Percentiles rank a stretch among this genome's conserved stretches.
Conservation (phyloP, 176 grass and related monocot genomes). For the Avena atlantica region DNA sequence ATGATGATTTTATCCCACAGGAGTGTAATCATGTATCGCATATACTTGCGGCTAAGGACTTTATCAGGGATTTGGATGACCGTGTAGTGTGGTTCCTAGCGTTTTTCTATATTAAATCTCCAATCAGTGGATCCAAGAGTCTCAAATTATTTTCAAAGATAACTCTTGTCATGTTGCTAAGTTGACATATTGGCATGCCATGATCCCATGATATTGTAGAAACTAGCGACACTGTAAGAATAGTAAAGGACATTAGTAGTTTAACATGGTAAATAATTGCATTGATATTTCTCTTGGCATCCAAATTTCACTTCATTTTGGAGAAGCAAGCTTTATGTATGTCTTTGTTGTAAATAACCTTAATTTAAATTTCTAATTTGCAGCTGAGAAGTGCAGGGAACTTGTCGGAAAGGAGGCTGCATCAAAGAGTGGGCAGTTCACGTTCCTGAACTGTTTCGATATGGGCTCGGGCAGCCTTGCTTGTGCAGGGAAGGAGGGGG, state of each 20-base stretch:
- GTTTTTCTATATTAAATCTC: neutral
- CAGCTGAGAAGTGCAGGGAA: slow-evolving; percentile 98
- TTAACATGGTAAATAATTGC: too few relatives aligned
- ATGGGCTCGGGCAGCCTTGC: slow-evolving; percentile 88
- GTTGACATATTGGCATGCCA: slow-evolving; percentile 18
- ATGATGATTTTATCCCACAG: neutral
- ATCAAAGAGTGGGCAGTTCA: slow-evolving; percentile 97
- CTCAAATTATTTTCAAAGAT: slow-evolving; percentile 1
- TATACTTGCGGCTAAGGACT: neutral
- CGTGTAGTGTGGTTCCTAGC: neutral
- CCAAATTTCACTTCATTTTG: slow-evolving; percentile 7
- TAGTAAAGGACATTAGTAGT: neutral
- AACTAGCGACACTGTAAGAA: neutral
- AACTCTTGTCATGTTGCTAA: slow-evolving; percentile 15
- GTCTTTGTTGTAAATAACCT: neutral
- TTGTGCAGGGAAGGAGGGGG: slow-evolving; percentile 79
- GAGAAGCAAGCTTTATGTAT: slow-evolving; percentile 8
- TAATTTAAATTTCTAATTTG: slow-evolving; percentile 25
- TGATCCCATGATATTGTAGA: neutral
- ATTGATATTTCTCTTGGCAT: slow-evolving; percentile 27
- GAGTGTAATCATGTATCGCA: neutral
- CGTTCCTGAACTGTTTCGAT: slow-evolving; percentile 96
- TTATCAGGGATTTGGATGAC: neutral
- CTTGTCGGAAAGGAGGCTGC: slow-evolving; percentile 86
- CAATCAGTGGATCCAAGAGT: neutral